phyloP scores from a whole-genome alignment of 768 basidiomycete species.

The Boletus tylopilopsis region DNA sequence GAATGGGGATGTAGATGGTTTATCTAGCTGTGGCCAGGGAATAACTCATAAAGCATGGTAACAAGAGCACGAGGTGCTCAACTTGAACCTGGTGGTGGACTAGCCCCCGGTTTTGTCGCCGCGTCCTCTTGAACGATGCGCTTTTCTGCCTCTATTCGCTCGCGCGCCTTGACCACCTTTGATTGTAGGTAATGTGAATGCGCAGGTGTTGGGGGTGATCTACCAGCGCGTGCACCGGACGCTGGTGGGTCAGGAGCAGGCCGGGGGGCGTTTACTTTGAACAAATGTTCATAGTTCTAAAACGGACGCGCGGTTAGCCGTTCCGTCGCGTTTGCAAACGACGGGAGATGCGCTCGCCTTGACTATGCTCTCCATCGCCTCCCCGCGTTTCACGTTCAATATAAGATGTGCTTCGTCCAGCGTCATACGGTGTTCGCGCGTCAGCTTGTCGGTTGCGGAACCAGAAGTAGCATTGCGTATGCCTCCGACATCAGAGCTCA shows the following conservation, averaged over 20 bases:
- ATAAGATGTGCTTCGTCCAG: constrained; percentile 93
- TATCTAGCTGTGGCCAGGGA: constrained; percentile 20
- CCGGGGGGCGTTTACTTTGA: constrained; percentile 83
- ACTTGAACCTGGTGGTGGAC: constrained; percentile 19
- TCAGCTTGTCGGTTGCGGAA: constrained; percentile 77
- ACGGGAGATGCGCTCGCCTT: constrained; percentile 48
- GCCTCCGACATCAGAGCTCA: constrained; percentile 69
- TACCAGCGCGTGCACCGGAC: constrained; percentile 36
- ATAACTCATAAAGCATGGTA: constrained; percentile 13
- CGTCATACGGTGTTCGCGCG: constrained; percentile 87
- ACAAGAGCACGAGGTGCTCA: constrained; percentile 11
- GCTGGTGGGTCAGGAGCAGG: constrained; percentile 47
- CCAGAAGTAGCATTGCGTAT: constrained; percentile 69
- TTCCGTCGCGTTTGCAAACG: background rate
- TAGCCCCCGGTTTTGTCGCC: constrained; percentile 17
- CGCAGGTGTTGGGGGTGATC: constrained; percentile 38
- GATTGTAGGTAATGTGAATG: constrained; percentile 94
- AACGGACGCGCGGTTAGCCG: constrained; percentile 1
- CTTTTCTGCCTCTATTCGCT: constrained; percentile 90
- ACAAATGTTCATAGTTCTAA: constrained; percentile 91
- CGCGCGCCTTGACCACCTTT: constrained; percentile 92
- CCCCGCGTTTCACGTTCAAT: constrained; percentile 79
- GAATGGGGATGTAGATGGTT: constrained; percentile 25
- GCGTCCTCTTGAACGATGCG: constrained; percentile 28
- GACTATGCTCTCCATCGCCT: constrained; percentile 61